Percentiles rank a stretch among this genome's conserved stretches.
Evolutionary conservation across 148 eudicot species (phyloP).

Genomic region (Linanthus parryae): DNA sequence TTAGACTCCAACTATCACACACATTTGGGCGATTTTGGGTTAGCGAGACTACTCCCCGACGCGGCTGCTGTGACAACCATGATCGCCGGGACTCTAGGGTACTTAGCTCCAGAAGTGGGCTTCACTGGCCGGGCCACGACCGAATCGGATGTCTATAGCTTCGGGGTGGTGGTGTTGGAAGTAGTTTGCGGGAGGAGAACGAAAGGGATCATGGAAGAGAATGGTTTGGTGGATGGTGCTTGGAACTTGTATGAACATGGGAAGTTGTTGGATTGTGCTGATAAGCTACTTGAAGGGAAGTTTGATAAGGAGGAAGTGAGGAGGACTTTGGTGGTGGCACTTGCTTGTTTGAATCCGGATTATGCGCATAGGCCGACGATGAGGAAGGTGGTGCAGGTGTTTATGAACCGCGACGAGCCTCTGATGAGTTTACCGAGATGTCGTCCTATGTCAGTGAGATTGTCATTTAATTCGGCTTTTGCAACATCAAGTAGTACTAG

Average conservation of each 20-base stretch:
- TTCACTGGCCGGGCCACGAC: constrained; percentile 62
- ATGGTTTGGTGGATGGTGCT: constrained; percentile 45
- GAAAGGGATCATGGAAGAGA: constrained; percentile 48
- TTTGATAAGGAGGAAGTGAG: constrained; percentile 32
- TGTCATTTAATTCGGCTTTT: constrained; percentile 28
- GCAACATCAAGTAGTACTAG: constrained; percentile 7
- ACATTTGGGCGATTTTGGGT: constrained; percentile 69
- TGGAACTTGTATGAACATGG: constrained; percentile 37
- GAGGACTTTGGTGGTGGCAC: constrained; percentile 31
- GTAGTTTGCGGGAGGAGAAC: constrained; percentile 60
- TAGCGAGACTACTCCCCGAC: constrained; percentile 47
- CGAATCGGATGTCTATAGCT: constrained; percentile 64
- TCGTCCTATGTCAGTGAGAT: constrained; percentile 47
- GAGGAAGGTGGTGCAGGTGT: constrained; percentile 51
- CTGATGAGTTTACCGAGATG: constrained; percentile 33
- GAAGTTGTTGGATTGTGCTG: constrained; percentile 28
- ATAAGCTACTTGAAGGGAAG: constrained; percentile 23
- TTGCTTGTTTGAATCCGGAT: constrained; percentile 58
- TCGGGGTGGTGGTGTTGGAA: constrained; percentile 63
- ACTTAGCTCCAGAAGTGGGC: constrained; percentile 72
- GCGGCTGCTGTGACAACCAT: constrained; percentile 44
- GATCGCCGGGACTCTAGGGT: constrained; percentile 72
- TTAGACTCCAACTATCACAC: constrained; percentile 53
- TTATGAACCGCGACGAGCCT: constrained; percentile 51
- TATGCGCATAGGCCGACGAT: constrained; percentile 42